Percentiles rank a stretch among this genome's conserved stretches.
Evolutionary conservation across 805 yeast species (phyloP).

Genomic region (Suhomyces prunicola): DNA sequence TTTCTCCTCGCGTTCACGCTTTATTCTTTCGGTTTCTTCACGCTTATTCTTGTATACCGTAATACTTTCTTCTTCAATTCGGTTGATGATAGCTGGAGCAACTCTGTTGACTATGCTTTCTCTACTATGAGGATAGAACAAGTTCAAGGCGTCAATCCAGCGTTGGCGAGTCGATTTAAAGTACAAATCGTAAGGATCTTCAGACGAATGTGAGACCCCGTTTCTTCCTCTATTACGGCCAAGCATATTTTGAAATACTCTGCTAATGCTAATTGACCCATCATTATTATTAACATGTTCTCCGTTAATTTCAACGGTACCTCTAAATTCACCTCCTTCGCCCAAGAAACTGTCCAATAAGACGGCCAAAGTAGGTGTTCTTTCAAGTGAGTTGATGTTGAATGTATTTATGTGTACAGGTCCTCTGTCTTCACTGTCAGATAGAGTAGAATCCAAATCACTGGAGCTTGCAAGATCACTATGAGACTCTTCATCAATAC

Average conservation of each 20-base stretch:
- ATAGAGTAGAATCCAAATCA: constrained; percentile 1
- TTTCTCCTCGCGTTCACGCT: constrained; percentile 29
- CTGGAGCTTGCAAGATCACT: constrained; percentile 2
- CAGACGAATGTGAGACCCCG: neutral
- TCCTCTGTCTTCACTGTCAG: neutral
- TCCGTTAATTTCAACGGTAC: constrained; percentile 21
- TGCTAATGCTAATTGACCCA: constrained; percentile 1
- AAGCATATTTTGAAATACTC: constrained; percentile 9
- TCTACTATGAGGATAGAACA: constrained; percentile 41
- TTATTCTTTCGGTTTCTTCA: constrained; percentile 23
- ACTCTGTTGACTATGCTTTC: constrained; percentile 20
- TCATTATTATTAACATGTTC: constrained; percentile 4
- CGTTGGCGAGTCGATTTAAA: constrained; percentile 57
- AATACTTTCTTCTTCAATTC: constrained; percentile 49
- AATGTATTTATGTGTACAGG: neutral
- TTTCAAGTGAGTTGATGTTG: neutral
- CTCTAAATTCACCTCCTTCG: constrained; percentile 18
- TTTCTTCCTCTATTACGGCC: neutral
- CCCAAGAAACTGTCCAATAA: constrained; percentile 10
- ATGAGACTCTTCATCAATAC: neutral
- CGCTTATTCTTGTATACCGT: constrained; percentile 28
- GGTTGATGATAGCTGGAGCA: constrained; percentile 40
- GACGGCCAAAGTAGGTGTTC: constrained; percentile 5
- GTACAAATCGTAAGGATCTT: constrained; percentile 21
- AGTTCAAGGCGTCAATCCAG: constrained; percentile 59